Evolutionary conservation across 148 eudicot species (phyloP), one percentile per base, ranked within the genome.

Genomic region (Chenopodium album): DNA sequence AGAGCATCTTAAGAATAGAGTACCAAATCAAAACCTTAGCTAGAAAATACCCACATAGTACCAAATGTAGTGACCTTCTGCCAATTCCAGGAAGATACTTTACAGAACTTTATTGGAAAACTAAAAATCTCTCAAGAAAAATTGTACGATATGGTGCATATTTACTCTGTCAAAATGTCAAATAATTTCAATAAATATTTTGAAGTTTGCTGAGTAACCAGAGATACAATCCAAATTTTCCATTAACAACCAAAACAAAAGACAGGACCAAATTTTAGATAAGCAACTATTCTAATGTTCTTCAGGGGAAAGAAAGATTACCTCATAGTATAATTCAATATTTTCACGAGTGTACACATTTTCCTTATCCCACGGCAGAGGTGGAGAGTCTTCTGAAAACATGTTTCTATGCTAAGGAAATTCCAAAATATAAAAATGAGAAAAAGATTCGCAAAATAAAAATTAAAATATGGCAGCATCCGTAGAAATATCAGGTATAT

Each of bases 281-380:
- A 46, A 22, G 12, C 73, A 46, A 79, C 52, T 67, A 32, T 22
- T 22, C 1, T 7, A 48, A 59, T 56, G 23, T 29, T 63, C 77
- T 22, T 60, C 28, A 6, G 32, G 12, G 17, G 26, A 47, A 82
- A 12, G 65, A 37, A 78, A 48, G 76, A 71, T 85, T 5, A 93
- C 99, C 99, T 96, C 95, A 79, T 91, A 96, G 87, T 94, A 96
- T 84, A 96, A 70, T 85, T 94, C 98, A 73, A 94, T 72, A 73
- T 92, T 89, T 76, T 92, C 98, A 80, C 99, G 93, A 16, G 91
- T 92, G 86, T 95, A 95, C 79, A 87, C 85, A 78, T 89, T 86
- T 78, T 90, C 91, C 79, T 85, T 88, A 86, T 95, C 99, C 98
- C 99, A 94, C 69, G 92, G 91, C 89, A 95, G 86, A 20, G 97